These are phyloP conservation scores for Mesembryanthemum crystallinum DNA, from an alignment of 148 eudicot genomes.

Conservation along the genomic window DNA sequence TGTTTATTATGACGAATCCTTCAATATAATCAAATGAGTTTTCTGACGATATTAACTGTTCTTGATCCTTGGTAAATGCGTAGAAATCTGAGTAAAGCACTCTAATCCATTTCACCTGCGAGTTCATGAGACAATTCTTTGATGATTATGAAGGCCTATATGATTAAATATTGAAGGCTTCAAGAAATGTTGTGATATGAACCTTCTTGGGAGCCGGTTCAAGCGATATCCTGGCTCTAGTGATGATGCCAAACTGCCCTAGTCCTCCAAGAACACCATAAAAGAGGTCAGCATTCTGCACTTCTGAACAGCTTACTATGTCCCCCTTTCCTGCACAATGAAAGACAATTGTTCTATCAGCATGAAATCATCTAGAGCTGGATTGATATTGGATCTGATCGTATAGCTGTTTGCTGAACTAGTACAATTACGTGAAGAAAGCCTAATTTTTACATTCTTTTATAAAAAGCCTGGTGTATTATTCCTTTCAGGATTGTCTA, in stretches of 20 bases:
- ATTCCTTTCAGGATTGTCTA: not conserved
- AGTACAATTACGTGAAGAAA: too few species aligned
- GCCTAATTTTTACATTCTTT: too few species aligned
- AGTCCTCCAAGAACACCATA: conserved; percentile 88
- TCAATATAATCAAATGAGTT: conserved; percentile 78
- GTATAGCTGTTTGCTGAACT: not conserved
- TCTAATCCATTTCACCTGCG: conserved; percentile 96
- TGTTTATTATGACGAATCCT: conserved; percentile 84
- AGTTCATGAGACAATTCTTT: conserved; percentile 1
- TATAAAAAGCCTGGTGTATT: too few species aligned
- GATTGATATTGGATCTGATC: not conserved
- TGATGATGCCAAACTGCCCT: conserved; percentile 93
- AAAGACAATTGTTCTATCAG: not conserved
- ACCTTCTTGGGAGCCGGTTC: conserved; percentile 78
- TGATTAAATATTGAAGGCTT: conserved; percentile 4
- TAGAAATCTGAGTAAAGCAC: conserved; percentile 75
- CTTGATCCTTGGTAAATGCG: conserved; percentile 77
- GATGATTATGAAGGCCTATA: conserved; percentile 17
- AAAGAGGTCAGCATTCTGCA: conserved; percentile 74
- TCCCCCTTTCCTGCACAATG: conserved; percentile 75
- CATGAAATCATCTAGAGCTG: not conserved
- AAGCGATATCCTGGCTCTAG: conserved; percentile 72
- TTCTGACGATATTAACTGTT: conserved; percentile 61
- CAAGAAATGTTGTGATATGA: conserved; percentile 10
- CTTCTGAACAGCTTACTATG: conserved; percentile 58